Evolutionary conservation across 2,329 filamentous ascomycete genomes (phyloP), one percentile per base, ranked within the genome.

Genomic region (Xylaria arbuscula): DNA sequence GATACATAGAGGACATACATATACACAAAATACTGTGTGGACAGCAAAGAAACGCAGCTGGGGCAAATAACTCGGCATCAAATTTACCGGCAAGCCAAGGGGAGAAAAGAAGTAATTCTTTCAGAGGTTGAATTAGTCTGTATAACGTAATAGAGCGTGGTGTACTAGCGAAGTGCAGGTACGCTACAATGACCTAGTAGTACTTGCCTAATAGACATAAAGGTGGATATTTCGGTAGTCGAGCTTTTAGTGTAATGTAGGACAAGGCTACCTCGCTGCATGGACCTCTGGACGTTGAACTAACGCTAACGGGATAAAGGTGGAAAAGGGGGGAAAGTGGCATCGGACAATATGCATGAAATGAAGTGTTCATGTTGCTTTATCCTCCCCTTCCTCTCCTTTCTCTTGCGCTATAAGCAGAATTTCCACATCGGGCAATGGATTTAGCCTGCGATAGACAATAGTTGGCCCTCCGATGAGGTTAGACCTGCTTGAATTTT

Each of bases 161-260:
- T 38, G 51, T 38, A n/a, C 13, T 3, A 13, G 15, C 6, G 45
- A 11, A 48, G 45, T 48, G 32, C 15, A n/a, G 32, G 28, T 54
- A 54, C 32, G 19, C 17, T n/a, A 32, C 40, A 17, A n/a, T 17
- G n/a, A n/a, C 13, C 28, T 36, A 36, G 17, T 28, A 28, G 17
- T 54, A 54, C 28, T 10, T 42, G 22, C 17, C 48, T 51, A 67
- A 50, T 53, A 59, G 51, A 34, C 47, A 55, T 22, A 54, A 64
- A 42, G 55, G 64, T 70, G 67, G 67, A 17, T 47, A 65, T 65
- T 56, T 69, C 67, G 69, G 69, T 71, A 71, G 69, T 71, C 67
- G 61, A 63, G 57, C 15, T 68, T 45, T 61, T 56, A 66, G 28
- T 28, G 28, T 28, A 28, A 28, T 28, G 28, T 28, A 28, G 61